Evolutionary conservation across 179 eudicot species (phyloP).

Genomic region (Silene vulgaris): DNA sequence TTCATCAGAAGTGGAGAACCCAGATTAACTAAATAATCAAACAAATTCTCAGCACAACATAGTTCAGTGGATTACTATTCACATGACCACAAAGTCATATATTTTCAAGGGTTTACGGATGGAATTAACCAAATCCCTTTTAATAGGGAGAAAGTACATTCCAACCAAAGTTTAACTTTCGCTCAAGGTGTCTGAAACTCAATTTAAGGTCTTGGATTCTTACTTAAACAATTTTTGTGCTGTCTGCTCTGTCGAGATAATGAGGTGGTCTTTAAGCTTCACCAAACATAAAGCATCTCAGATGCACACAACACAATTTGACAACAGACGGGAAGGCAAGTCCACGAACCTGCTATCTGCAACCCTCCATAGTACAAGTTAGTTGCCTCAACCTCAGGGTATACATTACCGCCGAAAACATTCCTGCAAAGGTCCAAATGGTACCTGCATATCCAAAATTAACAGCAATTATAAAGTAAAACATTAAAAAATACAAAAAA

Average conservation of each 20-base stretch:
- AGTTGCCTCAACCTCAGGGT: slow-evolving; percentile 76
- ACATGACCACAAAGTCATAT: background rate
- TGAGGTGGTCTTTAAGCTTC: background rate
- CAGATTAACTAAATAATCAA: background rate
- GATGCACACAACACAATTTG: slow-evolving; percentile 6
- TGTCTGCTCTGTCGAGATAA: background rate
- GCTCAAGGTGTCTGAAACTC: background rate
- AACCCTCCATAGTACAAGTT: slow-evolving; percentile 89
- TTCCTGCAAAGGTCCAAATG: slow-evolving; percentile 97
- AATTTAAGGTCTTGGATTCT: background rate
- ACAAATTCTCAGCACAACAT: background rate
- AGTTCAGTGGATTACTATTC: background rate
- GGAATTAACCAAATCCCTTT: background rate
- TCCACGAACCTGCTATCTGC: slow-evolving; percentile 66
- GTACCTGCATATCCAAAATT: slow-evolving; percentile 49
- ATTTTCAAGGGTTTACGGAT: background rate
- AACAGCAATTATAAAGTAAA: background rate
- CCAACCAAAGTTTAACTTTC: background rate
- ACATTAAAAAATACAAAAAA: slow-evolving; percentile 15
- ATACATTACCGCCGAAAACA: slow-evolving; percentile 78
- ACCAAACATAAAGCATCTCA: background rate
- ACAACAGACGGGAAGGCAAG: slow-evolving; percentile 1
- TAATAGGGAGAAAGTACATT: background rate
- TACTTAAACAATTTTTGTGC: too few species aligned
- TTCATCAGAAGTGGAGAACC: too few species aligned